Evolutionary conservation across 257 asterid genomes (phyloP).

Genomic region (Fraxinus cuspidata): DNA sequence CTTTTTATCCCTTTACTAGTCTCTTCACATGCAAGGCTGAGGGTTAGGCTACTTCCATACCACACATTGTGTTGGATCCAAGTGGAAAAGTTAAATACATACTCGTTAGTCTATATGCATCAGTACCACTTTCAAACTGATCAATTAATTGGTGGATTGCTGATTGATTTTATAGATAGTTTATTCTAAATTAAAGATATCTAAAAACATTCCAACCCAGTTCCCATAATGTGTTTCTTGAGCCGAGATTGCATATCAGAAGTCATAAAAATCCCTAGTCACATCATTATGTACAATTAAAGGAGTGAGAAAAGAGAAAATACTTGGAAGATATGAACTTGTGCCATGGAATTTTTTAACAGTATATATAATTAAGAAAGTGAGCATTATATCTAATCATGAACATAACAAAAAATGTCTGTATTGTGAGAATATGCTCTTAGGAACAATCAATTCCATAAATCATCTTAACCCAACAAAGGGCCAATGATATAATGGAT

Average conservation of each 20-base stretch:
- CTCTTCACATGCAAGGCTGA: conserved; percentile 1
- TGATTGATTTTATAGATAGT: background rate
- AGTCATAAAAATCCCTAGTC: background rate
- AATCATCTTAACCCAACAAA: background rate
- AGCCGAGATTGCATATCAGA: background rate
- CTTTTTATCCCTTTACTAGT: background rate
- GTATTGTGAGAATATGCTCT: background rate
- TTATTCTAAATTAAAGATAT: background rate
- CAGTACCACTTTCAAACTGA: background rate
- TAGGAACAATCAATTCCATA: background rate
- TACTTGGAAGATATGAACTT: background rate
- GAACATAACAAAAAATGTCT: background rate
- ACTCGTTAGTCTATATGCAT: background rate
- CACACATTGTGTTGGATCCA: background rate
- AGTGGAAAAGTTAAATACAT: background rate
- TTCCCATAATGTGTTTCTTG: background rate
- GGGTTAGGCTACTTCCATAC: background rate
- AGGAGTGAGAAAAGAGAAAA: background rate
- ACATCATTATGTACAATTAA: background rate
- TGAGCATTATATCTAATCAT: background rate
- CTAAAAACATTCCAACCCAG: background rate
- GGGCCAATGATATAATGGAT: background rate
- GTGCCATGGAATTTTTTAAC: background rate
- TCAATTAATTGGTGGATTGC: background rate
- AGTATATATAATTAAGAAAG: background rate